Base-by-base conservation (phyloP, 2,329 filamentous ascomycete genomes). In the Pseudopyricularia cyperi region DNA sequence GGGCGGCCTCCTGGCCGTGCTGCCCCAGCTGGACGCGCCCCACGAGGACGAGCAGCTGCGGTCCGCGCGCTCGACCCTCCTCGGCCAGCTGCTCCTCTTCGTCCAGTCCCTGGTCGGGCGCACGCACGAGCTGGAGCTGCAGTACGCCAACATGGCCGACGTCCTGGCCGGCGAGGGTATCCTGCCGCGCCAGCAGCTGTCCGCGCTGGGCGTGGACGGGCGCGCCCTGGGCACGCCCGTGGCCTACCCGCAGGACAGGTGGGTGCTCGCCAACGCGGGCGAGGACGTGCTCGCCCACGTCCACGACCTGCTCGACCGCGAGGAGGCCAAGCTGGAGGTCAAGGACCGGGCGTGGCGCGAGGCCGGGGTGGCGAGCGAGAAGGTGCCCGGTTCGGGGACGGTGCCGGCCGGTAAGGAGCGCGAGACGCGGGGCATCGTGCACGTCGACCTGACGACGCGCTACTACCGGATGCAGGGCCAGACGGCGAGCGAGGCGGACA, bases 31-130 rank as follows among this genome's bases (percentile, higher is more conserved):
- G 15, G 60, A 62, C 3, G 62, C 62, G 6, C 56, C 64, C 6
- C 63, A 66, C 51, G 57, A 58, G 15, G 61, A 65, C 12, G 65
- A 73, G 49, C 58, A 63, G 22, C 4, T 46, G 33, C 14, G 14
- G 9, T 64, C 67, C 19, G 75, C 72, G 17, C 73, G 74, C 56
- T 72, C 71, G 53, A 74, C 71, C 7, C 63, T 82, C 17, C 63
- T 82, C 3, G 79, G 79, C 11, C 78, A 82, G 61, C 74, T 74
- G 70, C 71, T 82, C 7, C 61, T 73, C 24, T 75, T 73, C 57
- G 72, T 71, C 3, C 76, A 79, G 58, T 69, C 73, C 53, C 71
- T 82, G 12, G 66, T 76, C 14, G 66, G 63, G 7, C 75, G 78
- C 39, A 71, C 75, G 64, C 77, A 79, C 59, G 75, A 80, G 56